These are phyloP conservation scores for Hamamelis virginiana DNA, from an alignment of 164 flowering plant species.

Conservation along the genomic window DNA sequence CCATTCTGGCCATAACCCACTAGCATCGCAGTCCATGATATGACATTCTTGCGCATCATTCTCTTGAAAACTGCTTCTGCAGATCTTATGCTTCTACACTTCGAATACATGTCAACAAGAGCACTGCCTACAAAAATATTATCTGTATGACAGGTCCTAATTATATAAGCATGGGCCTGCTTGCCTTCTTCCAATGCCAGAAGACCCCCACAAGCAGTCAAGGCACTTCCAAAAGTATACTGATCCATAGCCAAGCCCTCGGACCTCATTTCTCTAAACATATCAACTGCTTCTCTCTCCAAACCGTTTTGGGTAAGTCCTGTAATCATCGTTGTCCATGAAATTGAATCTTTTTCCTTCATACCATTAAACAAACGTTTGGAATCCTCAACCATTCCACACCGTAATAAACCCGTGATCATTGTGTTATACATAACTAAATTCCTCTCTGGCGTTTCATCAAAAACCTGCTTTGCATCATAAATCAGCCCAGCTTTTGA, in stretches of 20 bases:
- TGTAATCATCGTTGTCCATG: constrained; percentile 85
- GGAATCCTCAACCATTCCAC: constrained; percentile 49
- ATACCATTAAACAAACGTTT: constrained; percentile 40
- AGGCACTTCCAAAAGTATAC: constrained; percentile 71
- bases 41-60: constrained; percentile 63
- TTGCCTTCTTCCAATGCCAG: constrained; percentile 58
- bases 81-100: constrained; percentile 49
- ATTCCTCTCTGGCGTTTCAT: constrained; percentile 42
- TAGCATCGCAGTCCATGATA: constrained; percentile 88
- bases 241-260: constrained; percentile 63
- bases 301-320: constrained; percentile 68
- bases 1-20: constrained; percentile 90
- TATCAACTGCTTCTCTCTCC: constrained; percentile 48
- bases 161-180: constrained; percentile 62
- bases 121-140: constrained; percentile 81
- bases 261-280: constrained; percentile 59
- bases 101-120: constrained; percentile 85
- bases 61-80: constrained; percentile 64
- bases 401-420: constrained; percentile 46
- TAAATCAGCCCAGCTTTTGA: constrained; percentile 38
- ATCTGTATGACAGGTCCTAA: constrained; percentile 45
- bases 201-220: constrained; percentile 79
- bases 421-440: constrained; percentile 53
- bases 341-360: constrained; percentile 59
- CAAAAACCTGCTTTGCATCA: constrained; percentile 51